Base-by-base conservation (phyloP, 2,329 filamentous ascomycete species). In the Diaporthe capsici region DNA sequence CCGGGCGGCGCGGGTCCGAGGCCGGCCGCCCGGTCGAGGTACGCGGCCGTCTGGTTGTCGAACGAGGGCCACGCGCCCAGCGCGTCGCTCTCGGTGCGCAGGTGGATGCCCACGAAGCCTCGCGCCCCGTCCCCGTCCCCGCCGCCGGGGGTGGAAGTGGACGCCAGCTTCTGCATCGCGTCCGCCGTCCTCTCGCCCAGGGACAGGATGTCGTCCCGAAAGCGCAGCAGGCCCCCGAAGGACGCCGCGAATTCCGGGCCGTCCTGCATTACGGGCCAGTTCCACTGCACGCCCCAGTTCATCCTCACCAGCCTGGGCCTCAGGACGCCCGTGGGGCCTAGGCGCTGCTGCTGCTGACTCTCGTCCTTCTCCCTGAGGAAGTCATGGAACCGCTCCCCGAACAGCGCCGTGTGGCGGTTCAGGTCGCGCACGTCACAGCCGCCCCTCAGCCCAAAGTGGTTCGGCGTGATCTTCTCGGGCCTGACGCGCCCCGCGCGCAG, bases 21-120 rank as follows among this genome's bases (percentile, higher is more conserved):
- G 8, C 77, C 75, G 2, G 81, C 77, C 0, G 83, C 83, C 73
- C 82, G 79, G 44, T 82, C 77, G 20, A 88, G 78, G 76, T 87
- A 88, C 0, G 83, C 83, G 8, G 81, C 77, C 34, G 80, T 84
- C 79, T 88, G 87, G 25, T 82, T 81, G 2, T 85, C 81, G 76
- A 84, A 88, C 6, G 83, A 81, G 4, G 87, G 87, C 87, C 87
- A 88, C 75, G 84, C 83, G n/a, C 81, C 81, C 31, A 88, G 77
- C 1, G 86, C 86, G 74, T 88, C 87, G 73, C 80, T 84, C 78
- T 88, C 87, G 7, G 87, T 87, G n/a, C 87, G 82, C 6, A 89
- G 80, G 76, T 89, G 87, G 13, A 87, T 82, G 5, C 87, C 87
- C 2, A 84, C 79, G 76, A 83, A 87, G 7, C 76, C 75, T 15